Conservation (phyloP, 2,329 filamentous ascomycete species). For the Dissoconium aciculare region DNA sequence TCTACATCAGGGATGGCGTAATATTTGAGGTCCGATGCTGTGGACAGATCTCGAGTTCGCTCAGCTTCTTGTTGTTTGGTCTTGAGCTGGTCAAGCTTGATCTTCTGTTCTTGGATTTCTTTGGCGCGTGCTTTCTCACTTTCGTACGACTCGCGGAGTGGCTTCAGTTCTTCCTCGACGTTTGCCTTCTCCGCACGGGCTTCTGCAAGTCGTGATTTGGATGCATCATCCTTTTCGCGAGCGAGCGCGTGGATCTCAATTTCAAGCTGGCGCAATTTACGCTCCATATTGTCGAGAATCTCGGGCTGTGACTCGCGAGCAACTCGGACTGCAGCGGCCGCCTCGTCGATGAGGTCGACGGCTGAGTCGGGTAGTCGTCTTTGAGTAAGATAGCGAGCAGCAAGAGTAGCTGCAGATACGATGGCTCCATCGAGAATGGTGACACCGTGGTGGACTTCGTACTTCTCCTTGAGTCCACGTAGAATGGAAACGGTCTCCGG, state of each 20-base stretch:
- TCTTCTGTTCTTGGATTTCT: constrained; percentile 52
- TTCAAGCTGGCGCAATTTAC: constrained; percentile 75
- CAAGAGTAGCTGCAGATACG: constrained; percentile 78
- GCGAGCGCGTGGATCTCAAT: constrained; percentile 94
- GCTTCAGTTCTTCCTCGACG: constrained; percentile 80
- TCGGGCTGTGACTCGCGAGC: constrained; percentile 93
- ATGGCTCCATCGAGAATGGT: constrained; percentile 90
- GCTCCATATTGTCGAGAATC: constrained; percentile 84
- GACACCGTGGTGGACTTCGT: constrained; percentile 96
- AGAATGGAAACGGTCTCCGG: constrained; percentile 90
- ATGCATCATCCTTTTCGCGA: constrained; percentile 88
- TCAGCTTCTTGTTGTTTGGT: constrained; percentile 90
- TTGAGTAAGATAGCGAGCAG: constrained; percentile 81
- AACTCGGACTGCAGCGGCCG: constrained; percentile 88
- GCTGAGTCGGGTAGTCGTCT: constrained; percentile 88
- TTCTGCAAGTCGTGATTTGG: constrained; percentile 63
- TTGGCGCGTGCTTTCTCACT: constrained; percentile 64
- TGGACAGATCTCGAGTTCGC: constrained; percentile 66
- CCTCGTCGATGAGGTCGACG: constrained; percentile 91
- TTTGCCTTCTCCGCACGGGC: constrained; percentile 88
- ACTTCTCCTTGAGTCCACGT: constrained; percentile 94
- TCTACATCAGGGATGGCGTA: constrained; percentile 93
- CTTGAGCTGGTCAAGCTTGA: constrained; percentile 83
- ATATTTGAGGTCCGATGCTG: constrained; percentile 88
- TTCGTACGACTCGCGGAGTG: constrained; percentile 89